A percentile compares a stretch with the other conserved stretches of the same genome.
Conservation (phyloP, 2,329 filamentous ascomycete genomes). For the Calonectria hongkongensis region DNA sequence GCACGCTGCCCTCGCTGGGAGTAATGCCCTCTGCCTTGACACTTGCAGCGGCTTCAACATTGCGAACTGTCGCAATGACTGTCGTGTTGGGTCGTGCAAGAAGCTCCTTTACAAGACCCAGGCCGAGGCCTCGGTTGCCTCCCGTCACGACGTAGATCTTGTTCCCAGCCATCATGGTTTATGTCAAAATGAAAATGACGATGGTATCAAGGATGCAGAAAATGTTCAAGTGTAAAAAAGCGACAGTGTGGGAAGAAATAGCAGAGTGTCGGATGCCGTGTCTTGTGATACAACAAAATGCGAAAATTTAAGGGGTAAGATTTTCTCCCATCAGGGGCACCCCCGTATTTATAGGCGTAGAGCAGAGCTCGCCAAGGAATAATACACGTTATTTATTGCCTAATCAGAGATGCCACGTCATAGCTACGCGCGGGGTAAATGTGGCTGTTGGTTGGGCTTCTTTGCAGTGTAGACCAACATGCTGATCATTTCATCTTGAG, state of each 20-base stretch:
- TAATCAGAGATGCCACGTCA: constrained; percentile 12
- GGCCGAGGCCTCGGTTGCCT: constrained; percentile 10
- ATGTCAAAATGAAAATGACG: neutral
- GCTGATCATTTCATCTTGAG: neutral
- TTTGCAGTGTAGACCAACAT: neutral
- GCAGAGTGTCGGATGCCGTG: too few species aligned
- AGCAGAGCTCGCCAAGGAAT: neutral
- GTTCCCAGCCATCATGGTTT: neutral
- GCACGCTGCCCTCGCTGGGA: neutral
- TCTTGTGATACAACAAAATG: neutral
- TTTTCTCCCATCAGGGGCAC: neutral
- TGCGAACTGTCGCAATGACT: constrained; percentile 15
- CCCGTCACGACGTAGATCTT: constrained; percentile 4
- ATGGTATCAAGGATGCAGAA: neutral
- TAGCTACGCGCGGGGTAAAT: constrained; percentile 2
- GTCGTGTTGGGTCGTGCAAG: constrained; percentile 3
- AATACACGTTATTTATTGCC: neutral
- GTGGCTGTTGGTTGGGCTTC: neutral
- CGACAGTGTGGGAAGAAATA: neutral
- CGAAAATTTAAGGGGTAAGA: neutral
- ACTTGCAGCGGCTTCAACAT: neutral
- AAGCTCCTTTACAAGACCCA: constrained; percentile 8
- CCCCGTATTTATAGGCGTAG: neutral
- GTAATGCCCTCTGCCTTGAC: neutral
- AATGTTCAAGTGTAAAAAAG: neutral